Evolutionary conservation across 169 alveolate genomes (phyloP), one percentile per base, ranked within the genome.

Genomic region (Eimeria zaria): DNA sequence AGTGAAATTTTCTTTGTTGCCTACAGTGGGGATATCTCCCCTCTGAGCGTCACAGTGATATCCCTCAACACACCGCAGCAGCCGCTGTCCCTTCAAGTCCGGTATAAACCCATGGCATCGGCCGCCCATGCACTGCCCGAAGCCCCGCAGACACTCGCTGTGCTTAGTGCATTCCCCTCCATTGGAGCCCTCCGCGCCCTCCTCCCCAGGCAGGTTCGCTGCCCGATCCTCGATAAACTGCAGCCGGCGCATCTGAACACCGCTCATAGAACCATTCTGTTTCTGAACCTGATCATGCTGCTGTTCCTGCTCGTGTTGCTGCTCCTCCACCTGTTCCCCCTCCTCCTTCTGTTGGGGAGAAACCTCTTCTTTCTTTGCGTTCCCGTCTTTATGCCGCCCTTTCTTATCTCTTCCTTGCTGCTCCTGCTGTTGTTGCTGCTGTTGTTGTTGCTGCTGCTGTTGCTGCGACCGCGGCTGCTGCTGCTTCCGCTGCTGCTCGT

Each of bases 61-160:
- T 18, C 97, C 97, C 90, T 95, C 97, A 27, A 95, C 97, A 30
- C 97, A 95, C 91, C 96, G 84, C 41, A 91, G 16, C 20, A 95
- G 89, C 46, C 95, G 88, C 64, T 80, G 69, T 41, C 81, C 97
- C 46, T 67, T 44, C 80, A 76, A n/a, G 87, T 95, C 97, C 53
- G 97, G 97, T 27, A 60, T 8, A 62, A 95, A 84, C 44, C 95
- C 97, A 8, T 46, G 62, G 58, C 97, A 95, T 16, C 81, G 67
- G 5, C 97, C 97, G 5, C 39, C n/a, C 24, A 18, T 84, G 83
- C 97, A 95, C 4, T 36, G 71, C 44, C 97, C 97, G 48, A 41
- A 71, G 62, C 96, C 96, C 58, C 89, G 30, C 53, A 93, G 60
- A 67, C 96, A 93, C 88, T 93, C 96, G 58, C 67, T 46, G 88